Percentiles rank a stretch among this genome's conserved stretches.
Evolutionary conservation across 1,284 basidiomycete species (phyloP).

Genomic region (Microbotryum saponariae): DNA sequence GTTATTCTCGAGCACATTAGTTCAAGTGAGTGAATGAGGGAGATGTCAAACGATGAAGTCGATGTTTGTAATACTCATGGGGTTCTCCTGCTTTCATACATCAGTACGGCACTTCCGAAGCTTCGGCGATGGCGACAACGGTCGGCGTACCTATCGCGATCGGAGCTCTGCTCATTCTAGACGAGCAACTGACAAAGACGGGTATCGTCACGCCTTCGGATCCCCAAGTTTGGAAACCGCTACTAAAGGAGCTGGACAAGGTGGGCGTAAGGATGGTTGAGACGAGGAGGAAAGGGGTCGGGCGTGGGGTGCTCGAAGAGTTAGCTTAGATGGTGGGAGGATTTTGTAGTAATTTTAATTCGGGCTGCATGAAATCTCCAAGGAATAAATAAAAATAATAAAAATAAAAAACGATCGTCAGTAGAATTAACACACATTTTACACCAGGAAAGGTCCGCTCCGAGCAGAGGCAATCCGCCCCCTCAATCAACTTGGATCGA

Average conservation of each 20-base stretch:
- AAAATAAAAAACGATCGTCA: too few relatives aligned
- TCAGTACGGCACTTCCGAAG: slow-evolving; percentile 54
- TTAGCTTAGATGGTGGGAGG: background rate
- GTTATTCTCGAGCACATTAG: slow-evolving; percentile 65
- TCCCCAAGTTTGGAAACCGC: slow-evolving; percentile 24
- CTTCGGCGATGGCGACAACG: slow-evolving; percentile 78
- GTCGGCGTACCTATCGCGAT: slow-evolving; percentile 52
- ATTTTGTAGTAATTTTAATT: background rate
- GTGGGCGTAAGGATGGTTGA: slow-evolving; percentile 19
- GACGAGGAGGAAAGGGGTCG: slow-evolving; percentile 10
- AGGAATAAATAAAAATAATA: background rate
- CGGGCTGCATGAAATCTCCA: background rate
- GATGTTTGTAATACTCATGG: background rate
- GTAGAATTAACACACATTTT: too few relatives aligned
- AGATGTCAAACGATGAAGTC: too few relatives aligned
- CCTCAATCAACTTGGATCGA: too few relatives aligned
- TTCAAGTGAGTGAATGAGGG: slow-evolving; percentile 41
- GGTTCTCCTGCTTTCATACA: background rate
- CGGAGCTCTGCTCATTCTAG: slow-evolving; percentile 22
- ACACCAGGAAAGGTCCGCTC: too few relatives aligned
- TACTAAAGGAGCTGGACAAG: slow-evolving; percentile 15
- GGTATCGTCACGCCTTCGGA: slow-evolving; percentile 26
- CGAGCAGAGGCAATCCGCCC: too few relatives aligned
- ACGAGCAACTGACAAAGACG: slow-evolving; percentile 6
- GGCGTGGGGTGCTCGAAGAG: slow-evolving; percentile 12